phyloP scores from a whole-genome alignment of 495 filamentous ascomycete species.

The Penicillium lividum region DNA sequence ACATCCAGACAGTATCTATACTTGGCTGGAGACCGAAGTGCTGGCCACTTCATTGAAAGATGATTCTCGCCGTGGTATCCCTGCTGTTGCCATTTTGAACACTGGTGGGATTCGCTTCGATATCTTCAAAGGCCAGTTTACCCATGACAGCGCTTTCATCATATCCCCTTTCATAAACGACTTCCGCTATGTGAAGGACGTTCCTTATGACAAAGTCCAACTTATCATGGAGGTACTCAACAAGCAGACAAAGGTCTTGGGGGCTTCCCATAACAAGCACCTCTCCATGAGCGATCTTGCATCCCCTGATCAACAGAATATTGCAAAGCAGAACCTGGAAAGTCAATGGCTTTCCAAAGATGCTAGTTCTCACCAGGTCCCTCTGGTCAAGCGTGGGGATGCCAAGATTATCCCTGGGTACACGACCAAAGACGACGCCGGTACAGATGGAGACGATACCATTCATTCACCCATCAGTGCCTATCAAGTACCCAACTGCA shows the following conservation, averaged over 20 bases:
- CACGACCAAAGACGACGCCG: constrained; percentile 83
- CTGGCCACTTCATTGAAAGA: constrained; percentile 63
- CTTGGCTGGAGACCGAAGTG: constrained; percentile 73
- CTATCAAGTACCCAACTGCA: constrained; percentile 78
- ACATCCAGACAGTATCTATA: constrained; percentile 68
- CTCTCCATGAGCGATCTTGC: constrained; percentile 28
- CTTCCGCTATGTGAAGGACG: constrained; percentile 75
- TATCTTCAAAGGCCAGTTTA: constrained; percentile 89
- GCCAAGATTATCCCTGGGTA: constrained; percentile 69
- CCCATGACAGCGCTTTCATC: constrained; percentile 78
- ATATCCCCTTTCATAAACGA: constrained; percentile 86
- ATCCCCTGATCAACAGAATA: constrained; percentile 40
- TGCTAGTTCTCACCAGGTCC: constrained; percentile 20
- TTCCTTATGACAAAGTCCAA: constrained; percentile 72
- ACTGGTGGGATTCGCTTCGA: constrained; percentile 93
- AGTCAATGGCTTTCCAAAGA: neutral
- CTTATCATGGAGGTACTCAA: constrained; percentile 74
- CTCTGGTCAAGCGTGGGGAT: constrained; percentile 24
- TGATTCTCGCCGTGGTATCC: constrained; percentile 44
- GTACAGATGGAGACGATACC: constrained; percentile 89
- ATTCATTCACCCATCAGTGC: constrained; percentile 72
- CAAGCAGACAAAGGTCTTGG: constrained; percentile 60
- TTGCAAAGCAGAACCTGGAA: constrained; percentile 4
- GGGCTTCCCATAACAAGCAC: constrained; percentile 17
- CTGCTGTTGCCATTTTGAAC: constrained; percentile 76